Conservation (phyloP, 2,329 filamentous ascomycete species). For the Annulohypoxylon truncatum region DNA sequence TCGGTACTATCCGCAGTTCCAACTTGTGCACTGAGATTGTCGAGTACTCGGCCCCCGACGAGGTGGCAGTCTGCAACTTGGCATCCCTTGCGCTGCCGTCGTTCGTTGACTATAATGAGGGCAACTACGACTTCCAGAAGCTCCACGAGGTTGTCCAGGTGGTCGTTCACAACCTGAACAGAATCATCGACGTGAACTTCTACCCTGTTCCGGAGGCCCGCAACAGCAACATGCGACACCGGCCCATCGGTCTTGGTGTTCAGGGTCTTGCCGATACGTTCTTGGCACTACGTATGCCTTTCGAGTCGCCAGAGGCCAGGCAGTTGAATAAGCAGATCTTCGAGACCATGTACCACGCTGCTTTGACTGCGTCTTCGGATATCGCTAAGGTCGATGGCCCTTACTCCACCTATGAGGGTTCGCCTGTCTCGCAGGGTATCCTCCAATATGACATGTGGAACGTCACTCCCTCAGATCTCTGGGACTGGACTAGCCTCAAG, state of each 20-base stretch:
- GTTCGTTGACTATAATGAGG: slow-evolving; percentile 87
- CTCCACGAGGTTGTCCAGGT: slow-evolving; percentile 94
- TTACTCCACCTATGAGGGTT: slow-evolving; percentile 92
- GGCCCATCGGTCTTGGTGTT: slow-evolving; percentile 95
- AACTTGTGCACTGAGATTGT: slow-evolving; percentile 99
- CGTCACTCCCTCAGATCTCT: slow-evolving; percentile 90
- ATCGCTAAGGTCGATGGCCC: slow-evolving; percentile 85
- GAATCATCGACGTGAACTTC: slow-evolving; percentile 97
- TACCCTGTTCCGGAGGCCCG: slow-evolving; percentile 95
- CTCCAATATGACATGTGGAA: slow-evolving; percentile 99
- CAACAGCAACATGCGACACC: slow-evolving; percentile 97
- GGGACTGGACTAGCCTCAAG: slow-evolving; percentile 94
- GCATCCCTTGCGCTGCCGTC: slow-evolving; percentile 92
- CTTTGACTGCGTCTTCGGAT: slow-evolving; percentile 87
- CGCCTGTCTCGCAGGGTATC: slow-evolving; percentile 92
- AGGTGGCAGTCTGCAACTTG: slow-evolving; percentile 98
- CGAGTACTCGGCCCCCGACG: slow-evolving; percentile 96
- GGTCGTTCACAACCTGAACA: slow-evolving; percentile 95
- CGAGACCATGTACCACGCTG: slow-evolving; percentile 98
- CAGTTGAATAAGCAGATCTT: slow-evolving; percentile 98
- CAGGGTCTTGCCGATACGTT: slow-evolving; percentile 98
- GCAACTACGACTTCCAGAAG: slow-evolving; percentile 94
- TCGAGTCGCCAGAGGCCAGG: slow-evolving; percentile 94
- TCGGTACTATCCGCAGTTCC: slow-evolving; percentile 97
- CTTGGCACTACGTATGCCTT: slow-evolving; percentile 94